Percentiles rank a stretch among this genome's conserved stretches.
phyloP scores from a whole-genome alignment of 1,284 basidiomycete species.

The Austroboletus sp. region DNA sequence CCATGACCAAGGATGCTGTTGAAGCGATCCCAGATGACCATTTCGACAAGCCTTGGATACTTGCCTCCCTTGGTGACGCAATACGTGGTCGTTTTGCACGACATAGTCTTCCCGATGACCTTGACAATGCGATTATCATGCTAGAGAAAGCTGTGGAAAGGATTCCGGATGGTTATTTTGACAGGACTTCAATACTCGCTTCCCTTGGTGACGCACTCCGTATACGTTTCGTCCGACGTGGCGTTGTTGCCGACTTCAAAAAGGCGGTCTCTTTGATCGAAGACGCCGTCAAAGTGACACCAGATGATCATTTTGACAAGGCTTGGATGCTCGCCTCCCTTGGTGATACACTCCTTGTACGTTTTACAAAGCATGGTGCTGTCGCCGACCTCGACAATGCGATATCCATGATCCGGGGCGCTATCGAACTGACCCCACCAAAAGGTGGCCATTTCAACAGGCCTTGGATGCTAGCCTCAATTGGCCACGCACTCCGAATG shows the following conservation, averaged over 20 bases:
- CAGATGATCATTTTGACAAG: background rate
- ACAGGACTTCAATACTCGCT: no score
- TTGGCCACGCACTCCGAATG: background rate
- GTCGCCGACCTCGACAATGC: no score
- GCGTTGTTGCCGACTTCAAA: background rate
- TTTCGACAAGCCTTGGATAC: background rate
- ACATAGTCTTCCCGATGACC: background rate
- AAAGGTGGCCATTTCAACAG: background rate
- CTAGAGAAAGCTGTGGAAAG: background rate
- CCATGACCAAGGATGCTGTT: background rate
- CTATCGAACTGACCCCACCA: no score
- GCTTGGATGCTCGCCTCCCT: background rate
- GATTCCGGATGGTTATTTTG: background rate
- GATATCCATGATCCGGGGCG: no score
- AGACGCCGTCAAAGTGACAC: no score
- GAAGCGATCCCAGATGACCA: background rate
- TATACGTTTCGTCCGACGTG: background rate
- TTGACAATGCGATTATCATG: background rate
- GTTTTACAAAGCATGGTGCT: background rate
- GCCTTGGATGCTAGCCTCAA: background rate
- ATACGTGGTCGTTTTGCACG: background rate
- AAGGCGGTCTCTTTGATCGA: no score
- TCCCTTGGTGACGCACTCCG: background rate
- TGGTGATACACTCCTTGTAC: background rate
- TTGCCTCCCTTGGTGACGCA: background rate